Evolutionary conservation across 257 asterid genomes (phyloP).

Genomic region (Osmanthus fragrans): DNA sequence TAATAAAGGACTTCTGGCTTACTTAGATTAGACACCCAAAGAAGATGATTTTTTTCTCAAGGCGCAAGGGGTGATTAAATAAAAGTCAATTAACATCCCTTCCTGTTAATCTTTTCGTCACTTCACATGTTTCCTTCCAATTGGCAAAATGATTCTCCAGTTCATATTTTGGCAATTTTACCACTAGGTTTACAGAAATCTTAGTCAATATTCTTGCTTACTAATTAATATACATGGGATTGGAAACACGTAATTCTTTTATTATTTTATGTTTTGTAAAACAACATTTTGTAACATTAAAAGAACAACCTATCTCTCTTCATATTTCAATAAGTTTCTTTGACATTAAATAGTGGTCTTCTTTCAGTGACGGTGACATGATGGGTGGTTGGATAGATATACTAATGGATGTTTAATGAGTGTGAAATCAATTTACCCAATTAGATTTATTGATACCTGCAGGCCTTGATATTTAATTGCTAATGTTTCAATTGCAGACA

Average conservation of each 20-base stretch:
- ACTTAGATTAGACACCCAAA: neutral
- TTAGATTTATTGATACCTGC: neutral
- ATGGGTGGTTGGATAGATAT: neutral
- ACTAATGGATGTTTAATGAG: neutral
- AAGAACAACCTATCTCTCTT: neutral
- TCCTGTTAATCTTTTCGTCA: neutral
- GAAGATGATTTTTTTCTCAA: neutral
- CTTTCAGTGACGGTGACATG: neutral
- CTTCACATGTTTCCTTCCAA: neutral
- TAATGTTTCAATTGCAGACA: slow-evolving; percentile 49
- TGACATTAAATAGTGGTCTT: neutral
- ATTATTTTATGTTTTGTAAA: neutral
- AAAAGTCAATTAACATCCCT: neutral
- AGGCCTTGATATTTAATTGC: slow-evolving; percentile 8
- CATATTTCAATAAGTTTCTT: neutral
- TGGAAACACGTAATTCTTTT: neutral
- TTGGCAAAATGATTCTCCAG: neutral
- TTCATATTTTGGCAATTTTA: neutral
- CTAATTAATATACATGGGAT: neutral
- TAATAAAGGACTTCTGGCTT: neutral
- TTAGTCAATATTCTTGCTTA: neutral
- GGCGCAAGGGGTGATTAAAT: neutral
- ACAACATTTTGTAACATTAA: neutral
- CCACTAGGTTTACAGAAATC: neutral
- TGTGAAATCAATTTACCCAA: neutral